These are phyloP conservation scores for Candida dajiaensis DNA, from an alignment of 805 yeast genomes.

Conservation along the genomic window DNA sequence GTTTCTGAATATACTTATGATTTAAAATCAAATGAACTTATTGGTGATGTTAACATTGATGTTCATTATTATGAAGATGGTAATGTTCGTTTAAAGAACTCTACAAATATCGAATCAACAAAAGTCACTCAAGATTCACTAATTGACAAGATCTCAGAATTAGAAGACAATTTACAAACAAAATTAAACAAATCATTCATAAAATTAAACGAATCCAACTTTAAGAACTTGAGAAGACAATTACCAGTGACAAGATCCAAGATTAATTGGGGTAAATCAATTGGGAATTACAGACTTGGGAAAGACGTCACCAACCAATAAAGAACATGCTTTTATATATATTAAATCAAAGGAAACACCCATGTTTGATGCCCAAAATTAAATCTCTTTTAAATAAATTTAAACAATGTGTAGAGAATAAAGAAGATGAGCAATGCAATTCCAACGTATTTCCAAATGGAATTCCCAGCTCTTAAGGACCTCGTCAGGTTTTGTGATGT, in stretches of 20 bases:
- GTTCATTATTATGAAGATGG: slow-evolving; percentile 97
- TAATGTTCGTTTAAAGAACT: slow-evolving; percentile 70
- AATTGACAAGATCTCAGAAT: slow-evolving; percentile 41
- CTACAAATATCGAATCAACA: slow-evolving; percentile 25
- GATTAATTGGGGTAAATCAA: slow-evolving; percentile 92
- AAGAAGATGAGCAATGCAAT: slow-evolving; percentile 49
- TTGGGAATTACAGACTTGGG: slow-evolving; percentile 84
- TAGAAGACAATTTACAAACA: slow-evolving; percentile 58
- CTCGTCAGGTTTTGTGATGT: slow-evolving; percentile 49
- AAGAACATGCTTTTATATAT: no score
- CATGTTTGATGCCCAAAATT: not conserved
- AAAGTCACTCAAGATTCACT: slow-evolving; percentile 16
- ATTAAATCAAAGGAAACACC: no score
- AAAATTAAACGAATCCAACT: slow-evolving; percentile 70
- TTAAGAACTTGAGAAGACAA: slow-evolving; percentile 83
- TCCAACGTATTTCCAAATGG: slow-evolving; percentile 53
- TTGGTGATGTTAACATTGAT: slow-evolving; percentile 58
- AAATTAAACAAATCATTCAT: slow-evolving; percentile 57
- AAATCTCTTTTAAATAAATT: slow-evolving; percentile 28
- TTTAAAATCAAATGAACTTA: slow-evolving; percentile 25
- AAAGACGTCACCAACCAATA: slow-evolving; percentile 52
- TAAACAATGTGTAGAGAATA: slow-evolving; percentile 49
- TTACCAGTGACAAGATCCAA: slow-evolving; percentile 88
- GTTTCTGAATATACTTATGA: slow-evolving; percentile 50
- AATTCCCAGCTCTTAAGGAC: slow-evolving; percentile 53